phyloP scores from a whole-genome alignment of 768 basidiomycete species.

The Mycena polygramma region DNA sequence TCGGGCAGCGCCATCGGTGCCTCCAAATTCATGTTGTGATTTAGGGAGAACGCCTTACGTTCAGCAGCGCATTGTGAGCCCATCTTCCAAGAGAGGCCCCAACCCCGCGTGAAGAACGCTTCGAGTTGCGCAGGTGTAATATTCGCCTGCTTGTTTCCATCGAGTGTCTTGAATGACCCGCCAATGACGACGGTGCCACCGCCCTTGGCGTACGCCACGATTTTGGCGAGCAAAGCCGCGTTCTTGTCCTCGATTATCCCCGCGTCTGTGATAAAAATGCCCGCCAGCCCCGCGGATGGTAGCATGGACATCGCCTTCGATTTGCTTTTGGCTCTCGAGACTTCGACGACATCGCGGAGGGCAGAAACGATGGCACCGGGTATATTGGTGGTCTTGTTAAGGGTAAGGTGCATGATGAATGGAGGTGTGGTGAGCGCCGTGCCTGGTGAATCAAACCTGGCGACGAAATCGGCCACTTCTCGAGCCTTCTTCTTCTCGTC shows the following conservation, averaged over 20 bases:
- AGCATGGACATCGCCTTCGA: constrained; percentile 40
- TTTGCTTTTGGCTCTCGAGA: constrained; percentile 17
- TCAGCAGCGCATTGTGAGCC: not conserved
- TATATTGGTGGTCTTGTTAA: constrained; percentile 29
- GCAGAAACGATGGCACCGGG: constrained; percentile 2
- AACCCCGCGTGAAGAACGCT: constrained; percentile 44
- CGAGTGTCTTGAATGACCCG: constrained; percentile 40
- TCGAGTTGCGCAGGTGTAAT: constrained; percentile 37
- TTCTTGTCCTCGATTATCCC: constrained; percentile 43
- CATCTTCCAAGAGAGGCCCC: constrained; percentile 51
- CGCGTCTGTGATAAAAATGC: constrained; percentile 53
- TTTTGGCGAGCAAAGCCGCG: constrained; percentile 43
- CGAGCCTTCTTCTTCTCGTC: not conserved
- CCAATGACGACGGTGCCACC: constrained; percentile 56
- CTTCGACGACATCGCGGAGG: constrained; percentile 5
- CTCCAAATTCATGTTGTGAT: constrained; percentile 36
- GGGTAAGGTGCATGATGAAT: constrained; percentile 34
- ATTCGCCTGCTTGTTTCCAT: constrained; percentile 17
- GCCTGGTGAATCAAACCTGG: too few relatives aligned
- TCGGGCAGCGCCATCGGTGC: constrained; percentile 38
- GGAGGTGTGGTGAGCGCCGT: not conserved
- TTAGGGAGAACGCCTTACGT: constrained; percentile 24
- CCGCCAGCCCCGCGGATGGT: constrained; percentile 45
- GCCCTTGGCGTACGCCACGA: constrained; percentile 49
- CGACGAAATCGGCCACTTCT: not conserved